These are phyloP conservation scores for Arxiozyma telluris DNA, from an alignment of 1,139 yeast genomes.

Conservation along the genomic window DNA sequence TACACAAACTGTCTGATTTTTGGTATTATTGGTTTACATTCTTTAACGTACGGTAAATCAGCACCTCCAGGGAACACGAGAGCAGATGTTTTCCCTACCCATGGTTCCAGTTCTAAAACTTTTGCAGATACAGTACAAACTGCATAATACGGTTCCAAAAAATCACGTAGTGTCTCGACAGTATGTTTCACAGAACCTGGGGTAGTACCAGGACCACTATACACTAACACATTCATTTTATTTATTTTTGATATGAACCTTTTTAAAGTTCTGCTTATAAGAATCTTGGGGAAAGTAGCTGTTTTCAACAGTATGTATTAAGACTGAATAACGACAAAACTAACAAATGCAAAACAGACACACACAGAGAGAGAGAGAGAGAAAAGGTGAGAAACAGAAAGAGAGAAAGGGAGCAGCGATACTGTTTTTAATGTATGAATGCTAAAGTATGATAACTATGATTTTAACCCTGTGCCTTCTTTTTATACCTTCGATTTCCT, in stretches of 20 bases:
- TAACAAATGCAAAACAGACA: neutral
- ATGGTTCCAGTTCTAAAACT: constrained; percentile 70
- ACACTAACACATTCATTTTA: constrained; percentile 30
- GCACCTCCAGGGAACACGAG: constrained; percentile 96
- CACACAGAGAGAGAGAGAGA: neutral
- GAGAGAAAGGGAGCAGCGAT: neutral
- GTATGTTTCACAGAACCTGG: constrained; percentile 80
- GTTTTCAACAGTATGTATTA: too few species aligned
- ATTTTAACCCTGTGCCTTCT: neutral
- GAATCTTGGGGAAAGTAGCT: neutral
- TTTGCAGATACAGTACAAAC: constrained; percentile 61
- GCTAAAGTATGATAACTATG: neutral
- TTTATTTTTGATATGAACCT: neutral
- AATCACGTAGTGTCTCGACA: constrained; percentile 59
- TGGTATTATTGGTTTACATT: constrained; percentile 62
- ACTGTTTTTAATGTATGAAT: too few species aligned
- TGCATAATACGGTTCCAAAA: constrained; percentile 84
- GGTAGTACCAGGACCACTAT: constrained; percentile 73
- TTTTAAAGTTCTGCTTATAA: too few species aligned
- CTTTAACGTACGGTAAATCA: constrained; percentile 58
- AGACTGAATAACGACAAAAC: neutral
- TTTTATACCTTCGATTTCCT: neutral
- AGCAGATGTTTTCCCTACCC: constrained; percentile 72
- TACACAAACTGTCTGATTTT: constrained; percentile 56
- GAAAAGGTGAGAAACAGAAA: too few species aligned